A percentile compares a stretch with the other conserved stretches of the same genome.
phyloP scores from a whole-genome alignment of 352 stramenopile species.

The Phytophthora idaei region DNA sequence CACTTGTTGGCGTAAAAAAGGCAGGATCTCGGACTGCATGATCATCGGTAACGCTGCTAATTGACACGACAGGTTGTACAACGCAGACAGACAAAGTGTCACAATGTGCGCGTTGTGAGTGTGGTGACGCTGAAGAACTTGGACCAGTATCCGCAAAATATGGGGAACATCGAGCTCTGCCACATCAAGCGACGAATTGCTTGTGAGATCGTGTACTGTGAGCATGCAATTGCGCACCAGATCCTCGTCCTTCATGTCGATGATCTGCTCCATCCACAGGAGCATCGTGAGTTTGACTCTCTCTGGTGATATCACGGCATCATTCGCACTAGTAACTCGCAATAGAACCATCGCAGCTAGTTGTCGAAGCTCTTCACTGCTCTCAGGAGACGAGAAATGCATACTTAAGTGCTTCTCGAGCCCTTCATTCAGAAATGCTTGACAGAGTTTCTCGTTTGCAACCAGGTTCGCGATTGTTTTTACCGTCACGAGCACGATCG shows the following conservation, averaged over 20 bases:
- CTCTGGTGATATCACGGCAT: slow-evolving; percentile 70
- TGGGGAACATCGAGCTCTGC: slow-evolving; percentile 65
- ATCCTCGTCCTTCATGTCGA: slow-evolving; percentile 68
- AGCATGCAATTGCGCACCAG: slow-evolving; percentile 85
- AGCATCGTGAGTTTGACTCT: slow-evolving; percentile 65
- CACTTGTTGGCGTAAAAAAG: slow-evolving; percentile 55
- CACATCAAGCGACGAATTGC: slow-evolving; percentile 57
- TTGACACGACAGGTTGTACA: slow-evolving; percentile 84
- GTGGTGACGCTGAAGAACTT: slow-evolving; percentile 68
- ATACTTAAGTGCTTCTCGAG: slow-evolving; percentile 63
- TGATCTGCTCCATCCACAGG: slow-evolving; percentile 84
- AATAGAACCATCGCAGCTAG: slow-evolving; percentile 76
- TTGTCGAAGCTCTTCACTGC: slow-evolving; percentile 60
- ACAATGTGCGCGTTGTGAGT: slow-evolving; percentile 52
- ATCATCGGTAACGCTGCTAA: slow-evolving; percentile 48
- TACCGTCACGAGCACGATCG: slow-evolving; percentile 60
- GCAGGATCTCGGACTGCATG: slow-evolving; percentile 60
- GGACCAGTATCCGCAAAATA: slow-evolving; percentile 66
- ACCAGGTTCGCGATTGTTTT: slow-evolving; percentile 83
- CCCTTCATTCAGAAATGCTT: slow-evolving; percentile 73
- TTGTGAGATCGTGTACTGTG: slow-evolving; percentile 74
- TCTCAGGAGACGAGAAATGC: slow-evolving; percentile 56
- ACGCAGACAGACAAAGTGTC: slow-evolving; percentile 67
- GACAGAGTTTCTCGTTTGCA: slow-evolving; percentile 77
- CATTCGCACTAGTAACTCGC: slow-evolving; percentile 72